phyloP scores from a whole-genome alignment of 2,329 filamentous ascomycete genomes.

The Diaporthe citriasiana region DNA sequence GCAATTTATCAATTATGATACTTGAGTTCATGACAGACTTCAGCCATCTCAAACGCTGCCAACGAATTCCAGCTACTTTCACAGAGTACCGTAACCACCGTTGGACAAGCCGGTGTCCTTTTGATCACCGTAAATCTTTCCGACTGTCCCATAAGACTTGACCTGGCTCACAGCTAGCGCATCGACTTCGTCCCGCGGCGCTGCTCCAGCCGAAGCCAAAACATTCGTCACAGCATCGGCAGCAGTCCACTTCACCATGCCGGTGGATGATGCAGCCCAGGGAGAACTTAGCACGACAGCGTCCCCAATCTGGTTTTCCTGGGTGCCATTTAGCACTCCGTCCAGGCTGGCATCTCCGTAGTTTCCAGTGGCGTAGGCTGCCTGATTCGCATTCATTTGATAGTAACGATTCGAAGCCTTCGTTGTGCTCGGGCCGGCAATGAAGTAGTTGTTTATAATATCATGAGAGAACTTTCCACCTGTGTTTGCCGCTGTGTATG shows the following conservation, averaged over 20 bases:
- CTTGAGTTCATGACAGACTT: neutral
- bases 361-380: constrained; percentile 58
- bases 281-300: constrained; percentile 41
- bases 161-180: constrained; percentile 47
- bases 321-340: constrained; percentile 42
- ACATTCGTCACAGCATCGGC: constrained; percentile 54
- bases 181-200: constrained; percentile 49
- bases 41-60: fast-evolving
- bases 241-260: constrained; percentile 50
- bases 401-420: constrained; percentile 56
- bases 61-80: neutral
- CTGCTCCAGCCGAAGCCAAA: constrained; percentile 54
- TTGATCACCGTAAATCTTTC: constrained; percentile 47
- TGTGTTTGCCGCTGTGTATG: constrained; percentile 49
- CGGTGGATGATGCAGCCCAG: constrained; percentile 45
- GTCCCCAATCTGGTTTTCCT: constrained; percentile 40
- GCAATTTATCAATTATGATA: too few species aligned
- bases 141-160: constrained; percentile 44
- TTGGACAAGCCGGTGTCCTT: constrained; percentile 47
- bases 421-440: constrained; percentile 57
- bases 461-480: constrained; percentile 48
- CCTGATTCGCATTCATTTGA: constrained; percentile 58
- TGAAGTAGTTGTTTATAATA: constrained; percentile 62
- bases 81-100: constrained; percentile 47
- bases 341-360: constrained; percentile 52